Conservation (phyloP, 768 basidiomycete genomes). For the Solioccasus polychromus region DNA sequence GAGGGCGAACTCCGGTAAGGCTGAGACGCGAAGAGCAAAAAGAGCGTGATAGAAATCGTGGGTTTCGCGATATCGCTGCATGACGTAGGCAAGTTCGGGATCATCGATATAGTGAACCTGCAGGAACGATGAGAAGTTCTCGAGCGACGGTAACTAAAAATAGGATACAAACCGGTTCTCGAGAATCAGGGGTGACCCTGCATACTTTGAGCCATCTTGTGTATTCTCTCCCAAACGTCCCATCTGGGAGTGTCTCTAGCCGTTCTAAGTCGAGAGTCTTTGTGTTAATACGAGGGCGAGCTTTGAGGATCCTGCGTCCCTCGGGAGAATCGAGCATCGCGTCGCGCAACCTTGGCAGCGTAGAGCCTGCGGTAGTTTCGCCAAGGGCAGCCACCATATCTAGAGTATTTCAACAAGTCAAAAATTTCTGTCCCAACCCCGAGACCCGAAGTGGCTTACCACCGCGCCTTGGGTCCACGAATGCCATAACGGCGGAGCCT, state of each 20-base stretch:
- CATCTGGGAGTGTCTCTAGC: constrained; percentile 66
- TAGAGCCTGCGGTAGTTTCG: constrained; percentile 84
- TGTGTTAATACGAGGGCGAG: constrained; percentile 80
- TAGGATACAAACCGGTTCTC: constrained; percentile 69
- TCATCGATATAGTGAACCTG: constrained; percentile 95
- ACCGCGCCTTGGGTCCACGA: constrained; percentile 77
- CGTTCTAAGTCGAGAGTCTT: constrained; percentile 68
- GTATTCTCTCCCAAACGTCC: constrained; percentile 85
- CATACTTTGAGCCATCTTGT: constrained; percentile 86
- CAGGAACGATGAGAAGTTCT: neutral
- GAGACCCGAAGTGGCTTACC: constrained; percentile 48
- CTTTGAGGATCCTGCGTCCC: constrained; percentile 79
- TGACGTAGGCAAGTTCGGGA: constrained; percentile 94
- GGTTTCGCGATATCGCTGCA: constrained; percentile 97
- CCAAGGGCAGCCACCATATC: constrained; percentile 96
- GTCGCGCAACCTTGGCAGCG: constrained; percentile 73
- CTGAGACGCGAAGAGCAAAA: constrained; percentile 66
- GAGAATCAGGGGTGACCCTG: constrained; percentile 89
- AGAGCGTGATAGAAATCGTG: constrained; percentile 98
- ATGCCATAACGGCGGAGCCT: constrained; percentile 81
- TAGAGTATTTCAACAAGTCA: constrained; percentile 29
- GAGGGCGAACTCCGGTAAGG: constrained; percentile 69
- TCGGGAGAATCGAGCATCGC: constrained; percentile 75
- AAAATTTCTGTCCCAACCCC: too few species aligned
- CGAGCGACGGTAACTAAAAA: neutral